Base-by-base conservation (phyloP, 306 rosid genomes). In the Vigna unguiculata region DNA sequence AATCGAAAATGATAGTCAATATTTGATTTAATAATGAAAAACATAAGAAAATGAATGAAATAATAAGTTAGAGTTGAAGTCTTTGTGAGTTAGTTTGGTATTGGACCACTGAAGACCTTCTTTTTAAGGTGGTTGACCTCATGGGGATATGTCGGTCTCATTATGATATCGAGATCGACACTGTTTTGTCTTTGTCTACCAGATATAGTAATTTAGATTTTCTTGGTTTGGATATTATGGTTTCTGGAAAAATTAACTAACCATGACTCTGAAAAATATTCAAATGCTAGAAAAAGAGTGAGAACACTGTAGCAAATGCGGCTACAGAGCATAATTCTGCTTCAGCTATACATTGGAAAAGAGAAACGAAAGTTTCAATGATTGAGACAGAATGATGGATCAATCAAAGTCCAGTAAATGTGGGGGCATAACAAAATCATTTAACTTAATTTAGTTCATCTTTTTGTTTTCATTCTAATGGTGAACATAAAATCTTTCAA, bases 281-380 rank as follows among this genome's bases (percentile, higher is more conserved):
- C 51, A 9, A 81, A 52, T 28, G 72, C 3, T 41, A 9, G 12
- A 8, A 22, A 69, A 81, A 11, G 64, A 70, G 74, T 76, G 78
- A 41, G 47, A 19, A 46, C 43, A 57, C 82, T 82, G 57, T 82
- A 47, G 53, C 71, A 67, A 72, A 55, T 36, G 12, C 82, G 82
- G 86, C 86, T 20, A 9, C 5, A 51, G 5, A n/a, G 24, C 22
- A 21, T 24, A 1, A 7, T 8, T 38, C 19, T n/a, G 8, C 53
- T 1, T 10, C 15, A 4, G 32, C 13, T 0, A 10, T 6, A 13
- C 34, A 75, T 13, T 13, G 6, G 4, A 11, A 11, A 43, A 43
- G 6, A 40, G 28, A 25, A 22, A n/a, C 16, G 24, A 43, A 43
- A 28, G 32, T 36, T 13, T 24, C 0, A 41, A 30, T 30, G 61